Conservation (phyloP, 169 alveolate species). For the Cryptosporidium tyzzeri region DNA sequence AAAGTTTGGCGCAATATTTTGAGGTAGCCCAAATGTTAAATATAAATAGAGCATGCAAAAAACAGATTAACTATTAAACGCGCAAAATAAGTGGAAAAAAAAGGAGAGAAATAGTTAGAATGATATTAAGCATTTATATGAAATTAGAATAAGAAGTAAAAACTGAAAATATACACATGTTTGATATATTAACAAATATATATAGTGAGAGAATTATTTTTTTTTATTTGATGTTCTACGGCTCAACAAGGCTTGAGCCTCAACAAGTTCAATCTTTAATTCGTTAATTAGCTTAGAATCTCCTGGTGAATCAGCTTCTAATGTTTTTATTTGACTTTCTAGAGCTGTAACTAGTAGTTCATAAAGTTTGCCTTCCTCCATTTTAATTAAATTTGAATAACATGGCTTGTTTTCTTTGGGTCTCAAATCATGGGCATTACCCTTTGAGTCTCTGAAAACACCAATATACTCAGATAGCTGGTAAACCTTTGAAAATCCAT, state of each 20-base stretch:
- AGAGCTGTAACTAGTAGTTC: slow-evolving; percentile 84
- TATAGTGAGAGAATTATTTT: slow-evolving; percentile 5
- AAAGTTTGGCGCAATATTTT: neutral
- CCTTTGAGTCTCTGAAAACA: slow-evolving; percentile 89
- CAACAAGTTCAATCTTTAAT: slow-evolving; percentile 49
- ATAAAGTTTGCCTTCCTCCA: slow-evolving; percentile 79
- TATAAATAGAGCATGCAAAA: neutral
- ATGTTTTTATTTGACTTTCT: slow-evolving; percentile 81
- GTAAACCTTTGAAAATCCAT: slow-evolving; percentile 88
- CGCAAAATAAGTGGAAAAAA: neutral
- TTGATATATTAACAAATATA: neutral
- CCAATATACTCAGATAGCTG: slow-evolving; percentile 91
- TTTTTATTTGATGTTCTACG: slow-evolving; percentile 36
- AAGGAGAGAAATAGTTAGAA: neutral
- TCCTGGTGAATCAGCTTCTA: slow-evolving; percentile 76
- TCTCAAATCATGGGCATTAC: slow-evolving; percentile 91
- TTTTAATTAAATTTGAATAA: slow-evolving; percentile 83
- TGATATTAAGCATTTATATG: neutral
- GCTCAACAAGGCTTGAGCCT: slow-evolving; percentile 35
- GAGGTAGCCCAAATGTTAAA: too few relatives aligned
- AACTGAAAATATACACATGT: neutral
- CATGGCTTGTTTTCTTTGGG: slow-evolving; percentile 92
- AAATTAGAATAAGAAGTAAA: neutral
- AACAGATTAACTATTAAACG: neutral
- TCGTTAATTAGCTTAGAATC: slow-evolving; percentile 74